Conservation (phyloP, 192 early-diverging fungal species). For the Coemansia sp. region DNA sequence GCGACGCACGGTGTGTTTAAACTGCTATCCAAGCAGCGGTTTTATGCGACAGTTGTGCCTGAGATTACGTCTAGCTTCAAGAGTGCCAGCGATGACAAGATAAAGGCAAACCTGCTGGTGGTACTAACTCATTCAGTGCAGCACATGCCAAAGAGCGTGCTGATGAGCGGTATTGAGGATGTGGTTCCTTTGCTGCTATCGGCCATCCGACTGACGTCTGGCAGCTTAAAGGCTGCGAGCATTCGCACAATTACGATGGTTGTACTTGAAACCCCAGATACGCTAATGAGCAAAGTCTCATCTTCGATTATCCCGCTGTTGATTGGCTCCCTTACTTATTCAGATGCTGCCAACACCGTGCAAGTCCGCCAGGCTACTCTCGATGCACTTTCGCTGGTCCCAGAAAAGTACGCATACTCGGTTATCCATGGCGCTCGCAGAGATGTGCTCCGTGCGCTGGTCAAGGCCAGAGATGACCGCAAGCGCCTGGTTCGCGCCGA, state of each 20-base stretch:
- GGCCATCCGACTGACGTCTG: slow-evolving; percentile 66
- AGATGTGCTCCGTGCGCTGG: slow-evolving; percentile 63
- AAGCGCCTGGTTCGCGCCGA: slow-evolving; percentile 85
- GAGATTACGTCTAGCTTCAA: slow-evolving; percentile 61
- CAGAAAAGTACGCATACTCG: slow-evolving; percentile 62
- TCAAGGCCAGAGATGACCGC: slow-evolving; percentile 74
- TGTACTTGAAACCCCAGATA: slow-evolving; percentile 65
- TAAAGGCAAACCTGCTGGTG: slow-evolving; percentile 73
- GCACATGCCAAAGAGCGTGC: slow-evolving; percentile 79
- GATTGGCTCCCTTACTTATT: slow-evolving; percentile 14
- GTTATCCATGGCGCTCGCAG: slow-evolving; percentile 63
- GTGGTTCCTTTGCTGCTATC: slow-evolving; percentile 79
- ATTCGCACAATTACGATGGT: slow-evolving; percentile 76
- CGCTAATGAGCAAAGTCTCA: slow-evolving; percentile 48
- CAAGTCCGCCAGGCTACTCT: slow-evolving; percentile 73
- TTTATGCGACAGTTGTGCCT: slow-evolving; percentile 78
- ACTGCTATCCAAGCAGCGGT: slow-evolving; percentile 81
- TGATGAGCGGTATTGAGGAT: slow-evolving; percentile 73
- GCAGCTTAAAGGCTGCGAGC: slow-evolving; percentile 68
- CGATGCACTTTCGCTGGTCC: slow-evolving; percentile 65
- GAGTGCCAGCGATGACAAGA: slow-evolving; percentile 27
- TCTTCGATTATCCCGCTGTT: slow-evolving; percentile 28
- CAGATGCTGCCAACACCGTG: slow-evolving; percentile 27
- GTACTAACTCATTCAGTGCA: slow-evolving; percentile 80
- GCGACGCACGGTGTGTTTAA: slow-evolving; percentile 50